phyloP scores from a whole-genome alignment of 2,329 filamentous ascomycete species.

The Annulohypoxylon truncatum region DNA sequence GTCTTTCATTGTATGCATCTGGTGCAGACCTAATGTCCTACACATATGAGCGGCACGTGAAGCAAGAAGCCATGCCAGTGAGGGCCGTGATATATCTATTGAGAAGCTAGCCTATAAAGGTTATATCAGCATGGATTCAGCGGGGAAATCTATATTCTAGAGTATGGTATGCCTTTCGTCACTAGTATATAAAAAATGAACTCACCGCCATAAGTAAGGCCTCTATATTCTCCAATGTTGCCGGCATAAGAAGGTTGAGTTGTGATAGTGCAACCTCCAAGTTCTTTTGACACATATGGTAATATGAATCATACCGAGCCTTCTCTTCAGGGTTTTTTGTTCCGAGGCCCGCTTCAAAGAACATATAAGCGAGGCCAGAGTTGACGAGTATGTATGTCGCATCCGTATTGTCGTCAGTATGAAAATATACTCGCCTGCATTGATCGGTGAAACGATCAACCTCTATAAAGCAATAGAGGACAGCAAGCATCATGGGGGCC shows the following conservation, averaged over 20 bases:
- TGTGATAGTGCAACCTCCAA: constrained; percentile 50
- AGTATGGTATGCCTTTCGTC: background rate
- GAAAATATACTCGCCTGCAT: constrained; percentile 63
- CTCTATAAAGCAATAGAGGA: constrained; percentile 62
- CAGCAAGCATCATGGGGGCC: constrained; percentile 61
- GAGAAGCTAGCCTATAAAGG: constrained; percentile 40
- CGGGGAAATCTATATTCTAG: background rate
- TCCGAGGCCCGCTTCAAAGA: constrained; percentile 48
- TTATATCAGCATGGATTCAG: constrained; percentile 17
- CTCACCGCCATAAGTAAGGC: constrained; percentile 60
- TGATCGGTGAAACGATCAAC: constrained; percentile 62
- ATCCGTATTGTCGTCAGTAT: constrained; percentile 62
- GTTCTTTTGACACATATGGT: constrained; percentile 48
- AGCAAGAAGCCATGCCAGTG: constrained; percentile 49
- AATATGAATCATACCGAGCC: constrained; percentile 44
- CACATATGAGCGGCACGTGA: constrained; percentile 51
- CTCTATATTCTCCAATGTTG: constrained; percentile 60
- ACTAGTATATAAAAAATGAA: background rate
- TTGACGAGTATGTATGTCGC: constrained; percentile 59
- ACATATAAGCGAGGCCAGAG: constrained; percentile 49
- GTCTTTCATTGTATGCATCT: constrained; percentile 46
- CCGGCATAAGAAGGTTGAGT: constrained; percentile 60
- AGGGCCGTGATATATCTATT: constrained; percentile 49
- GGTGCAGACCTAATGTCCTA: constrained; percentile 49
- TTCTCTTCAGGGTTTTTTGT: constrained; percentile 42